These are phyloP conservation scores for Meredithiella fracta DNA, from an alignment of 2,329 filamentous ascomycete genomes.

Conservation along the genomic window DNA sequence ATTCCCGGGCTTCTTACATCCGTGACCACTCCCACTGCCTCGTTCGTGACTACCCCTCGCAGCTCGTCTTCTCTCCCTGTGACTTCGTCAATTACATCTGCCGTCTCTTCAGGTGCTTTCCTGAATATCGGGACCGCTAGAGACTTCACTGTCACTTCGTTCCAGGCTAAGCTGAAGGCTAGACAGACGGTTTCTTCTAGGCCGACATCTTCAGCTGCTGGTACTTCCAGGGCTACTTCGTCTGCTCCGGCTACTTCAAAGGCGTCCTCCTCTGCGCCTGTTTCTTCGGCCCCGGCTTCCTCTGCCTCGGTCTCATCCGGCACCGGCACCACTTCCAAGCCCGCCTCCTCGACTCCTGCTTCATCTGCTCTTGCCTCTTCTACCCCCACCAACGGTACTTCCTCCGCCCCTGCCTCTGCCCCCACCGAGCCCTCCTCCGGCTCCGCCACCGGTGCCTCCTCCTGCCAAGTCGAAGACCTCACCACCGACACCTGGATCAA, in stretches of 20 bases:
- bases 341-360: background rate
- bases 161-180: background rate
- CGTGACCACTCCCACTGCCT: background rate
- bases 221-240: background rate
- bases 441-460: background rate
- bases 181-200: background rate
- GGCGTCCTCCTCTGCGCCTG: background rate
- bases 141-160: background rate
- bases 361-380: background rate
- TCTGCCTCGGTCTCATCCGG: background rate
- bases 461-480: background rate
- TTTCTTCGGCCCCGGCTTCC: background rate
- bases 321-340: background rate
- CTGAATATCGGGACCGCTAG: background rate
- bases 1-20: background rate
- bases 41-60: background rate
- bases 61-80: background rate
- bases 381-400: background rate
- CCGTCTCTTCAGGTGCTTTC: background rate
- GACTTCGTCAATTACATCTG: background rate
- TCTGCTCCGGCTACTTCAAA: background rate
- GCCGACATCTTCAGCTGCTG: background rate
- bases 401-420: background rate
- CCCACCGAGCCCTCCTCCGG: background rate
- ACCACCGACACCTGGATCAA: conserved; percentile 4